Base-by-base conservation (phyloP, 306 rosid genomes). In the Gynostemma pentaphyllum region DNA sequence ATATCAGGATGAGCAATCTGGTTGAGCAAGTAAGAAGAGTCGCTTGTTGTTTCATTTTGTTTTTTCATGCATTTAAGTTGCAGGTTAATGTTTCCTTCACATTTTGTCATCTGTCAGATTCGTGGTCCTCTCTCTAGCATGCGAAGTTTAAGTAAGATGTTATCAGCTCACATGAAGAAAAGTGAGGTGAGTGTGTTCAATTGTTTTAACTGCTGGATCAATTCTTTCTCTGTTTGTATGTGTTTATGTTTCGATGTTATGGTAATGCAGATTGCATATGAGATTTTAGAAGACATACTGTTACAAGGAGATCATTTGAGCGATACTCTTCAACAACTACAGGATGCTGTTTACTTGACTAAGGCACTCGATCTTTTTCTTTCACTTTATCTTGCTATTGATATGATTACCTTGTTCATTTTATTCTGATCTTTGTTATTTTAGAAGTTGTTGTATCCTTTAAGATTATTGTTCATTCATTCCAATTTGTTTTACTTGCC, bases 121-220 rank as follows among this genome's bases (percentile, higher is more conserved):
- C 95, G 92, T 50, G 88, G 88, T 72, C 91, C 98, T 61, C 96
- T 92, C 76, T 86, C 95, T 70, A 88, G 94, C 76, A 86, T 92
- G 68, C 88, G 75, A 71, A 83, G 84, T 73, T 82, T 92, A 64
- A 81, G 98, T 77, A 92, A 84, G 76, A 88, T 92, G 87, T 75
- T 92, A 61, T 86, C 95, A 36, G 26, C 74, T 46, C 96, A 88
- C 75, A 74, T 82, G 72, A 82, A 80, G 80, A 88, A 79, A 71
- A 81, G 79, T 50, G 90, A 92, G 98, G 96, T 87, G 65, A 74
- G 85, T 66, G 37, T 66, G 30, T 42, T 47, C 41, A 22, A 29
- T 18, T 16, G 24, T 29, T 14, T 52, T 30, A 18, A 16, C 18
- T 34, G 15, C 24, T 40, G 15, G 7, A 37, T 42, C 36, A 21